Base-by-base conservation (phyloP, 306 rosid species). In the Nissolia schottii region DNA sequence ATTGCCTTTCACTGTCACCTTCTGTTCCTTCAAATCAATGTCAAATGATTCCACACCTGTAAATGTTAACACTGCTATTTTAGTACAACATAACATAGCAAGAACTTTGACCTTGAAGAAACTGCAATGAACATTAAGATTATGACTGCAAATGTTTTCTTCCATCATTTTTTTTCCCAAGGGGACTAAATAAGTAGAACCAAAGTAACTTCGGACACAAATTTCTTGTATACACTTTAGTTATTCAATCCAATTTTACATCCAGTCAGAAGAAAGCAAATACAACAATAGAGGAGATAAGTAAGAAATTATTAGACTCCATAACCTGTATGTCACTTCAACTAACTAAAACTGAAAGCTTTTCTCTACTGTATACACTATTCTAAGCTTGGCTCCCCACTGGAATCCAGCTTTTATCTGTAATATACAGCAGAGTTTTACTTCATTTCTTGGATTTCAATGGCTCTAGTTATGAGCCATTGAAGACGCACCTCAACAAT, bases 1-100 rank as follows among this genome's bases (percentile, higher is more conserved):
- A 24, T 66, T 89, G 38, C 96, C 95, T 76, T 79, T 89, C 79
- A 92, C 96, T 7, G 96, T 89, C 83, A 92, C 97, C 82, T 87
- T 92, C 76, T 92, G 96, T 8, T 87, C 85, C 76, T 92, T 80
- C 58, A 92, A 63, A 64, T 89, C 90, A 57, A 92, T 64, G 74
- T 92, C 97, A 73, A 67, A 92, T 43, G 96, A 79, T 28, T 92
- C 96, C 4, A 92, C 96, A 61, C 97, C 97, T 92, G 65, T 15
- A 77, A 20, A 54, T 41, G 51, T 35, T n/a, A 45, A 6, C 65
- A 34, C 15, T 40, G 6, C 71, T 70, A 65, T 68, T 25, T n/a
- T 51, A 3, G 48, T 24, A 3, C 23, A 60, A 25, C 4, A 34
- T 31, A 60, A 25, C 4, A 34, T 31, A 20, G 64, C 23, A 32